Base-by-base conservation (phyloP, 2,329 filamentous ascomycete species). In the Trichoderma hamatum region DNA sequence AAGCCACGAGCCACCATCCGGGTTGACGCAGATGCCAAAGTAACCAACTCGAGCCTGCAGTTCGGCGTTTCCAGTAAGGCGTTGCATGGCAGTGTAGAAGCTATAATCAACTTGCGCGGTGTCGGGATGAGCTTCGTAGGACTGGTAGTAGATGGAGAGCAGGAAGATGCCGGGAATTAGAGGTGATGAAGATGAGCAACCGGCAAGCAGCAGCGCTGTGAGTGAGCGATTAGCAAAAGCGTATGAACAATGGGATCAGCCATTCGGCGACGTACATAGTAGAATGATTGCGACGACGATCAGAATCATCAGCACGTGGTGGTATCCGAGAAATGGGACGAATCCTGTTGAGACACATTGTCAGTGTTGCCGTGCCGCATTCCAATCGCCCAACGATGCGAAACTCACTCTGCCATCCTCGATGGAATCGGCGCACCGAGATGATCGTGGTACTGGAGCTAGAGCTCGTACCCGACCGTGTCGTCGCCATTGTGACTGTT, bases 131-230 rank as follows among this genome's bases (percentile, higher is more conserved):
- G 96, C 92, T 24, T 90, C 89, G 82, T 97, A 97, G 71, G 88
- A 85, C 79, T 97, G 84, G 84, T 97, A 99, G 88, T 97, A 98
- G 76, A 99, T 88, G n/a, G 94, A 97, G 73, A 99, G 92, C 74
- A 99, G 89, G 86, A 97, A 99, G 81, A 99, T 98, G 78, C 90
- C 90, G 30, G 96, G 96, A 75, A 99, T 97, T 67, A 97, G 84
- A 2, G 95, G 96, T 63, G 95, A 97, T 51, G 95, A 97, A 11
- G 95, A 98, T 5, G 96, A 98, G 82, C 96, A 99, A 76, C 96
- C 96, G 76, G 96, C 95, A 74, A 99, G 85, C 76, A 99, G 84
- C 72, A 99, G 88, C 75, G 96, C 94, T 97, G 76, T 70, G 67
- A 51, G 68, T 67, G 43, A 39, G 65, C 19, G 46, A 26, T 63